Evolutionary conservation across 306 rosid genomes (phyloP), one percentile per base, ranked within the genome.

Genomic region (Prosopis cineraria): DNA sequence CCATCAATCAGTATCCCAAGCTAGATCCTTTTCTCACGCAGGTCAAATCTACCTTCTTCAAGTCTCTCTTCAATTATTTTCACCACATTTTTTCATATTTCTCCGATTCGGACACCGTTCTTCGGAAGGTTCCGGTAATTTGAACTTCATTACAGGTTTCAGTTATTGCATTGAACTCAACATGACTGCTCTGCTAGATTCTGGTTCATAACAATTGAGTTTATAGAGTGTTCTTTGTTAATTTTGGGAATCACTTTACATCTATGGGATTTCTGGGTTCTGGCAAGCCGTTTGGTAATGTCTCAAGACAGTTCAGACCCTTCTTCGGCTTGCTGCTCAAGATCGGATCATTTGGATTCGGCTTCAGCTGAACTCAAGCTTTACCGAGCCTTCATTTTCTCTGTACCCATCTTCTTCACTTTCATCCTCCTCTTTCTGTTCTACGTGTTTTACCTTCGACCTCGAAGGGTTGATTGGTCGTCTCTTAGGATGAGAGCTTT

Each of bases 381-480:
- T 0, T 89, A 91, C 71, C 68, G 91, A 58, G 87, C 91, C 7
- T 86, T 91, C 68, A 80, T 93, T 13, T 91, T 93, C 84, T 89
- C 90, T 37, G 81, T 88, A 0, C 97, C 98, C 0, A 79, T 91
- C 36, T 65, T 90, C 79, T 86, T 86, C 86, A 89, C 93, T 78
- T 82, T 93, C 73, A n/a, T 89, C 47, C 82, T 93, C 34, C 86
- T 93, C 59, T 80, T 89, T 76, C 76, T 93, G 52, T 89, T 91
- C 81, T 93, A 91, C 73, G 56, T 90, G 36, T 90, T 90, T 82
- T 93, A 93, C 81, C 89, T 93, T 62, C 88, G 95, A 27, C 97
- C 93, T 0, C 80, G 91, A 47, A 80, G 92, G 58, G 84, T 84
- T 34, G 84, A 89, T 79, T 91, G 90, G 95, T 73, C 87, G 25